Percentiles rank a stretch among this genome's conserved stretches.
These are phyloP conservation scores for Groenewaldozyma tartarivorans DNA, from an alignment of 805 yeast species.

Conservation along the genomic window DNA sequence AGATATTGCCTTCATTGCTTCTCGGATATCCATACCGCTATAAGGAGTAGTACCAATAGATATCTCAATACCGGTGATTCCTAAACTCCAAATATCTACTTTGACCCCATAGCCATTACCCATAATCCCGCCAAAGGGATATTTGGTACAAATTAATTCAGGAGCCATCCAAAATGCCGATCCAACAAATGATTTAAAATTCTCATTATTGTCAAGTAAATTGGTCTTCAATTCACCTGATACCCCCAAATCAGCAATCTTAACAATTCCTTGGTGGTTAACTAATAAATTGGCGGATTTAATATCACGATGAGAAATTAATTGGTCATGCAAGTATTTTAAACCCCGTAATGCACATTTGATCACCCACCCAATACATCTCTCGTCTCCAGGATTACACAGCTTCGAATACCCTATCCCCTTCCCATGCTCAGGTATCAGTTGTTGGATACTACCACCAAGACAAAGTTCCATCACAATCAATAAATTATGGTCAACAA, in stretches of 20 bases:
- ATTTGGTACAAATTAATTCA: constrained; percentile 52
- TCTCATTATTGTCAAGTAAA: no score
- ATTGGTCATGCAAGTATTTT: constrained; percentile 62
- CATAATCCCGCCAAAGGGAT: no score
- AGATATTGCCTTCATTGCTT: constrained; percentile 65
- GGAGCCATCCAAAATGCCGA: constrained; percentile 99
- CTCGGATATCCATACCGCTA: constrained; percentile 63
- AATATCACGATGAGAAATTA: constrained; percentile 79
- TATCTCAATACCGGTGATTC: constrained; percentile 84
- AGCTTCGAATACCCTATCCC: no score
- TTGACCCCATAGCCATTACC: constrained; percentile 63
- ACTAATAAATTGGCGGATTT: constrained; percentile 83
- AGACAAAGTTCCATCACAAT: constrained; percentile 94
- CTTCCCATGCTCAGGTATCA: no score
- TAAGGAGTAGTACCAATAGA: constrained; percentile 77
- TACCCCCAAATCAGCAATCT: constrained; percentile 90
- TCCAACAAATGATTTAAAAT: constrained; percentile 72
- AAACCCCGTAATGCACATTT: constrained; percentile 62
- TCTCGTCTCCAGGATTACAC: constrained; percentile 49
- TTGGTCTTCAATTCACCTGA: constrained; percentile 73
- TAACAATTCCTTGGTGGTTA: constrained; percentile 58
- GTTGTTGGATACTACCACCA: no score
- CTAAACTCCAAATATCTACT: constrained; percentile 94
- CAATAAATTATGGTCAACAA: constrained; percentile 64
- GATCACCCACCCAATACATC: constrained; percentile 50